Conservation (phyloP, 208 protist species). For the Leishmania gerbilli region DNA sequence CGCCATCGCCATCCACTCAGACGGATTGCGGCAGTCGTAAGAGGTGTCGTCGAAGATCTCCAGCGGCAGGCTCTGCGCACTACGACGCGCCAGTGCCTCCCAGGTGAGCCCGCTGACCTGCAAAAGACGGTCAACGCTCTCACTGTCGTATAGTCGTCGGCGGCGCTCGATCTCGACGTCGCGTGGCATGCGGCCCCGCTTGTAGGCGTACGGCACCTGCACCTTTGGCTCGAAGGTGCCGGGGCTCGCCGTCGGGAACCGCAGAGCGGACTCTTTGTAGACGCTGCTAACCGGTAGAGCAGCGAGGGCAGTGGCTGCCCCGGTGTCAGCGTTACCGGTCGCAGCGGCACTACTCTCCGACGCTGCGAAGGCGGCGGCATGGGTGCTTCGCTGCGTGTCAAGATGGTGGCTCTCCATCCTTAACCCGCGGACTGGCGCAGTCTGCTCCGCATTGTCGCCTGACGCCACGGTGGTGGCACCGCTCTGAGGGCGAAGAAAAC, state of each 20-base stretch:
- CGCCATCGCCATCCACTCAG: conserved; percentile 93
- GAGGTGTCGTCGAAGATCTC: conserved; percentile 97
- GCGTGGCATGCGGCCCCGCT: conserved; percentile 90
- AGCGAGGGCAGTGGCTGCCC: background rate
- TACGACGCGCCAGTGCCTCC: conserved; percentile 61
- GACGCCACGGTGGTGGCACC: background rate
- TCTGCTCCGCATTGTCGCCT: background rate
- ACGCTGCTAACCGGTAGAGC: conserved; percentile 65
- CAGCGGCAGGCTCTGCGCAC: conserved; percentile 81
- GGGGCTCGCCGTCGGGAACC: conserved; percentile 77
- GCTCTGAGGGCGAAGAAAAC: conserved; percentile 52
- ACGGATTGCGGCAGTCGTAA: conserved; percentile 91
- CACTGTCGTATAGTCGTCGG: conserved; percentile 90
- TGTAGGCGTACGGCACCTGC: conserved; percentile 92
- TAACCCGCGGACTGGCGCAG: background rate
- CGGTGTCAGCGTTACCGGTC: background rate
- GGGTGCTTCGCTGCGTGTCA: background rate
- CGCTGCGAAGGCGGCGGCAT: background rate
- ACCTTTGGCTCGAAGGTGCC: conserved; percentile 96
- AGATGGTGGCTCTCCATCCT: conserved; percentile 21
- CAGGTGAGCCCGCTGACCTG: conserved; percentile 69
- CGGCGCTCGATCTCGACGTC: conserved; percentile 95
- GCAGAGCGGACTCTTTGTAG: conserved; percentile 77
- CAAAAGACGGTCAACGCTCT: conserved; percentile 82
- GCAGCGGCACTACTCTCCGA: background rate